Evolutionary conservation across 805 yeast species (phyloP), one percentile per base, ranked within the genome.

Genomic region (Teunomyces barrocoloradensis): DNA sequence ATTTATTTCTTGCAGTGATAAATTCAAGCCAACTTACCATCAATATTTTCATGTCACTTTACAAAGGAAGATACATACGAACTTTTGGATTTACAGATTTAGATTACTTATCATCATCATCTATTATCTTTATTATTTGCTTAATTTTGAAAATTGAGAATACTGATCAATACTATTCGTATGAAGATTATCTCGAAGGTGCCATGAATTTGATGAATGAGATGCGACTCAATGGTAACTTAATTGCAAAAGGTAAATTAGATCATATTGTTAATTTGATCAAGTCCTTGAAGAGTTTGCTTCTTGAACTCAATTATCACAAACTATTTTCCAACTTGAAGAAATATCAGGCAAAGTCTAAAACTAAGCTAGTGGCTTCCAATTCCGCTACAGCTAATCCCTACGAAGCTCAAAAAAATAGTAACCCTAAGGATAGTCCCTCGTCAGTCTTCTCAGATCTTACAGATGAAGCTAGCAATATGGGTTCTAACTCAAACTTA

Each of bases 81-180:
- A 48, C 50, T 2, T 63, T 59, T 52, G 68, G 65, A 2, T 59
- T 60, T 39, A 57, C 66, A 0, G 69, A 64, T 28, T 50, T 63
- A 21, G 69, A 64, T 49, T 61, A 50, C 41, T 44, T 64, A 9
- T 58, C 54, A 38, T 47, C 59, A n/a, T 47, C 55, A 4, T 51
- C 61, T 10, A 48, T 62, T 28, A 47, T 59, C 4, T 56, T 61
- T 18, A 46, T 62, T 6, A 61, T 63, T 11, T 55, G 60, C 15
- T 25, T 60, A 29, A 40, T 63, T 9, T 35, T 64, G 3, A 50
- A 53, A 11, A 44, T 56, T 3, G 43, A 47, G 5, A 43, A 45
- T 3, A 42, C 37, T 23, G 42, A 46, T 10, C 29, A 37, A 17
- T 42, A 44, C 29, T 52, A 51, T 39, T 34, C 55, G 1, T 53